These are phyloP conservation scores for Tricholoma flavovirens DNA, from an alignment of 768 basidiomycete species.

Conservation along the genomic window DNA sequence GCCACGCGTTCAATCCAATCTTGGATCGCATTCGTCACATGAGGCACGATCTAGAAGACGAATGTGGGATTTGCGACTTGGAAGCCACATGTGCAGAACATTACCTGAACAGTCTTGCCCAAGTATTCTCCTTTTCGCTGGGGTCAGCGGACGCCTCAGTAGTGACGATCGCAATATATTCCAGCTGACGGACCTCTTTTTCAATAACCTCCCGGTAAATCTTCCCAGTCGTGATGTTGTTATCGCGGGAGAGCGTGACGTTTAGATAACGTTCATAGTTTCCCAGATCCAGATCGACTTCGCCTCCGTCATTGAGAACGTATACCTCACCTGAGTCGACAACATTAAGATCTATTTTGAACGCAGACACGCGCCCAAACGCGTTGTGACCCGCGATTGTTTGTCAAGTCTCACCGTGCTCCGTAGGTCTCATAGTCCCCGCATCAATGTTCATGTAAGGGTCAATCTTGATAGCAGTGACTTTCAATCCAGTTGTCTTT, in stretches of 20 bases:
- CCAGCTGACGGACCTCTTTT: slow-evolving; percentile 65
- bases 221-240: slow-evolving; percentile 99
- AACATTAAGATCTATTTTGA: not conserved
- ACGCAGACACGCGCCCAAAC: slow-evolving; percentile 1
- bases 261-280: slow-evolving; percentile 99
- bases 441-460: slow-evolving; percentile 99
- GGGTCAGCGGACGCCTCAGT: slow-evolving; percentile 1
- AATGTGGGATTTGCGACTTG: not conserved
- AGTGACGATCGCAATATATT: not conserved
- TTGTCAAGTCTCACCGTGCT: slow-evolving; percentile 71
- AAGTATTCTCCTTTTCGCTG: slow-evolving; percentile 84
- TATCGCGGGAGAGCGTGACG: slow-evolving; percentile 88
- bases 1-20: slow-evolving; percentile 98
- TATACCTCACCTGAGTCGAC: slow-evolving; percentile 78
- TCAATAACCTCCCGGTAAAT: slow-evolving; percentile 97
- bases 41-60: slow-evolving; percentile 74
- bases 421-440: slow-evolving; percentile 97
- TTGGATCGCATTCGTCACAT: slow-evolving; percentile 95
- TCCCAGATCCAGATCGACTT: slow-evolving; percentile 95
- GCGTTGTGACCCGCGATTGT: slow-evolving; percentile 3
- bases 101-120: slow-evolving; percentile 95
- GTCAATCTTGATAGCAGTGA: slow-evolving; percentile 99
- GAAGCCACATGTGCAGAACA: slow-evolving; percentile 8
- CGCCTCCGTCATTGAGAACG: slow-evolving; percentile 96
- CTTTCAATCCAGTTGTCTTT: slow-evolving; percentile 93